Base-by-base conservation (phyloP, 345 rosid species). In the Barbarea vulgaris region DNA sequence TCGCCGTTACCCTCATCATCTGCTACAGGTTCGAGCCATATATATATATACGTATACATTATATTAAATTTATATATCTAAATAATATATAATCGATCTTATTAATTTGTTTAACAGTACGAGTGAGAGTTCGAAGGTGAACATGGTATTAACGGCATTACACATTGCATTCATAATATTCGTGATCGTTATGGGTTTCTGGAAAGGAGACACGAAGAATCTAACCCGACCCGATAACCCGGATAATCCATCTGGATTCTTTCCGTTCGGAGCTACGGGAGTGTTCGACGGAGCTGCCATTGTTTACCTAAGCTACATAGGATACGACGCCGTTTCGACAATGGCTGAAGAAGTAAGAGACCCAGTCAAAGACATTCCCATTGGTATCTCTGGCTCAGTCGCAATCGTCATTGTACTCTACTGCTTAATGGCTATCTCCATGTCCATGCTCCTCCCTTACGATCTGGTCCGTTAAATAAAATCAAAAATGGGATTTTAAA, bases 291-390 rank as follows among this genome's bases (percentile, higher is more conserved):
- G 97, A 41, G 96, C 98, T 0, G 91, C 97, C 0, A 68, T 84
- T 86, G 98, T 93, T 17, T 93, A 93, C 64, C 2, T 93, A 31
- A 89, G 97, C 44, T 93, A 89, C 44, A 91, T 91, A 0, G 98
- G 98, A 34, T 93, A 91, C 85, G 98, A 93, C 69, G 93, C 96
- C 75, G 94, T 93, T 54, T 88, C 98, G 0, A 93, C 98, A 4
- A 85, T 93, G 89, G 96, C 98, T 4, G 98, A 93, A 79, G 98
- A 93, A 83, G 96, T 89, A 7, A 84, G 56, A 37, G 74, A 93
- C 74, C 98, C 98, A 3, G 91, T 85, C 12, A 88, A 83, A 79
- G 96, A 93, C 52, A 93, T 93, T 9, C 98, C 98, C 0, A 74
- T 93, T 13, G 98, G 98, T 2, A 90, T 93, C 3, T 87, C 91